phyloP scores from a whole-genome alignment of 768 basidiomycete species.

The Trametes cinnabarina region DNA sequence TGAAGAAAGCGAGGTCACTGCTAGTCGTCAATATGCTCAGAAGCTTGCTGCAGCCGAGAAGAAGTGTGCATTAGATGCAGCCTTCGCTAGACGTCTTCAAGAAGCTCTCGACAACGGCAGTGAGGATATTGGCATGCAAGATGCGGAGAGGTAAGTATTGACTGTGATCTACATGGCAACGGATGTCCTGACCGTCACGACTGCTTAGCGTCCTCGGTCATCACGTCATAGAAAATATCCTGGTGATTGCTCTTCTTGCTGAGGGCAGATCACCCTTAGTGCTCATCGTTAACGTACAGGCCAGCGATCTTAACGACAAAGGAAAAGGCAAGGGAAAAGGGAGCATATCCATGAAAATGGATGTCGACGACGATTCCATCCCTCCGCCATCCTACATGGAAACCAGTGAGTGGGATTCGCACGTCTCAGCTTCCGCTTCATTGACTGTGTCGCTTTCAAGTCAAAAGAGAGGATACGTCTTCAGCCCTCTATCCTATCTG shows the following conservation, averaged over 20 bases:
- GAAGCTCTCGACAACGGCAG: slow-evolving; percentile 29
- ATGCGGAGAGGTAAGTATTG: slow-evolving; percentile 32
- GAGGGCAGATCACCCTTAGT: background rate
- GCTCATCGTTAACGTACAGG: slow-evolving; percentile 18
- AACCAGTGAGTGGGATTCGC: background rate
- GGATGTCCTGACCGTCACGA: background rate
- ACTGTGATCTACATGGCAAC: background rate
- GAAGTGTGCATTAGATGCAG: slow-evolving; percentile 35
- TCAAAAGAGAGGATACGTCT: background rate
- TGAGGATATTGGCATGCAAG: slow-evolving; percentile 28
- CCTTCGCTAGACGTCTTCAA: slow-evolving; percentile 37
- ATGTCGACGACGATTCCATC: background rate
- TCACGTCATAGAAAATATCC: slow-evolving; percentile 27
- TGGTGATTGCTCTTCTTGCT: slow-evolving; percentile 17
- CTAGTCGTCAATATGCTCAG: slow-evolving; percentile 36
- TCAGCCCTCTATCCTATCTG: slow-evolving; percentile 29
- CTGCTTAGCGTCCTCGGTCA: slow-evolving; percentile 29
- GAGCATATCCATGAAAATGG: background rate
- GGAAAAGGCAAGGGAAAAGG: slow-evolving; percentile 25
- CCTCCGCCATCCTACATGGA: background rate
- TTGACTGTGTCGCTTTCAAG: background rate
- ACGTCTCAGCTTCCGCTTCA: background rate
- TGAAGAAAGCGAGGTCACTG: slow-evolving; percentile 25
- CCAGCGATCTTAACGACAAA: slow-evolving; percentile 28
- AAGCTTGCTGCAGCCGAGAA: slow-evolving; percentile 38